Percentiles rank a stretch among this genome's conserved stretches.
Evolutionary conservation across 2,329 filamentous ascomycete species (phyloP).

Genomic region (Rosellinia necatrix): DNA sequence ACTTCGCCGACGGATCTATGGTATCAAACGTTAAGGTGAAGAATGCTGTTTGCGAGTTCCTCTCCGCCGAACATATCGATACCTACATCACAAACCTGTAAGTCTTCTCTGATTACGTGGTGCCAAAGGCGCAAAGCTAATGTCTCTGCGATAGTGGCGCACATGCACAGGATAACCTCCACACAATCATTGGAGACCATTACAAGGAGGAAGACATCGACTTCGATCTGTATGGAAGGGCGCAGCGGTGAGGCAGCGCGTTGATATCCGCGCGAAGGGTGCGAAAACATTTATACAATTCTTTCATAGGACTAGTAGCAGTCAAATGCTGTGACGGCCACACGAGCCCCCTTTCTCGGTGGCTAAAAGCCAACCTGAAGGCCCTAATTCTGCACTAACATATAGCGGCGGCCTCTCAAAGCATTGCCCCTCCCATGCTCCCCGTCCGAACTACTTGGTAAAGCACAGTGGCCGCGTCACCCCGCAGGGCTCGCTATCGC

Average conservation of each 20-base stretch:
- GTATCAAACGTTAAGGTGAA: conserved; percentile 78
- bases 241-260: conserved; percentile 10
- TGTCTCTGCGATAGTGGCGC: conserved; percentile 36
- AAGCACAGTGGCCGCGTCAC: conserved; percentile 25
- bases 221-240: conserved; percentile 54
- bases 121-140: conserved; percentile 3
- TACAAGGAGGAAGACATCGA: conserved; percentile 75
- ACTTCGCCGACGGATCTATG: conserved; percentile 78
- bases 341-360: too few species aligned
- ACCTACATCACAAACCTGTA: conserved; percentile 86
- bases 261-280: neutral
- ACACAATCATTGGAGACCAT: conserved; percentile 74
- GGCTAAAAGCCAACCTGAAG: neutral
- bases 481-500: conserved; percentile 13
- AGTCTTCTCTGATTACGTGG: conserved; percentile 42
- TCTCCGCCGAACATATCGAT: conserved; percentile 75
- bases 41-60: conserved; percentile 81
- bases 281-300: neutral
- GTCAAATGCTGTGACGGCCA: neutral
- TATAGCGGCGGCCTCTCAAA: neutral
- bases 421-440: too few species aligned
- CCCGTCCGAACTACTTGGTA: too few species aligned
- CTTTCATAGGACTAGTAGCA: conserved; percentile 2
- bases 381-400: too few species aligned
- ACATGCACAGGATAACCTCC: conserved; percentile 66